Base-by-base conservation (phyloP, 306 rosid species). In the Begonia peltatifolia region DNA sequence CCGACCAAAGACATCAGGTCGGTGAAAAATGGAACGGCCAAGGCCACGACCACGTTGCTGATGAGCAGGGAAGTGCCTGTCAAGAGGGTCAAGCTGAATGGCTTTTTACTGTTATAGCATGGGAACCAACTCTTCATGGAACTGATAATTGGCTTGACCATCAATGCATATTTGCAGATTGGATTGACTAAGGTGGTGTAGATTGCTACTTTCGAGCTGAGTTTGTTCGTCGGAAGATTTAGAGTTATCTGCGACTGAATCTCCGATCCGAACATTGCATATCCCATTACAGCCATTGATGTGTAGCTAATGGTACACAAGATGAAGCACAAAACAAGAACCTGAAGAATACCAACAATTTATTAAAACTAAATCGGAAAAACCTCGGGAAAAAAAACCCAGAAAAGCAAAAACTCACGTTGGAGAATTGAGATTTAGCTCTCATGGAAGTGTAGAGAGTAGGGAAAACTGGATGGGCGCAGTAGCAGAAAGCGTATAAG, bases 401-500 rank as follows among this genome's bases (percentile, higher is more conserved):
- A 43, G 5, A 44, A 11, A 57, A 36, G 23, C 10, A n/a, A 13
- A 13, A 55, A 63, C 94, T 84, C 71, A 85, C 95, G 71, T 69
- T 83, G 12, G 95, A 71, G 62, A 90, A 90, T 11, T 90, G 97
- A 3, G 57, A 79, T 68, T 78, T 85, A 59, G 76, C 68, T 51
- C 60, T 69, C 92, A 80, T 85, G 11, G 97, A 85, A 44, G 75
- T 83, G 71, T 83, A 83, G 41, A 90, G 63, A 9, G 87, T 78
- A 9, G 95, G 97, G 51, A 90, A 90, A 43, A 85, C 85, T 0
- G 97, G 92, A 65, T 90, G 97, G 0, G 94, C 94, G 59, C 95
- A 83, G 12, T 80, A 85, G 57, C 94, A 90, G 30, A 90, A 90
- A 13, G 92, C 84, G 50, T 62, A 85, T 55, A 90, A 76, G 76